Evolutionary conservation across 2,329 filamentous ascomycete genomes (phyloP).

Genomic region (Aspergillus unguis): DNA sequence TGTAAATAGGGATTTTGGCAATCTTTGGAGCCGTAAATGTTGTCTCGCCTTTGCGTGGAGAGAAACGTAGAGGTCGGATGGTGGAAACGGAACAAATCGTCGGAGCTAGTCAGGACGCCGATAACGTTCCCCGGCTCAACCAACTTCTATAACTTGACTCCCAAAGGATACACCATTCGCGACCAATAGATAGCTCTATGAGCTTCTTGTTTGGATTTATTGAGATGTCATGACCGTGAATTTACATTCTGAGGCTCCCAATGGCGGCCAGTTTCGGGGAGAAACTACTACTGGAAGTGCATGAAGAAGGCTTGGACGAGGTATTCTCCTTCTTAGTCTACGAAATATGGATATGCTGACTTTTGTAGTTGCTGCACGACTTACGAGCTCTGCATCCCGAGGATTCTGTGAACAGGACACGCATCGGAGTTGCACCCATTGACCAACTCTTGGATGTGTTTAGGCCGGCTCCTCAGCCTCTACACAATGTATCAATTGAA

Average conservation of each 20-base stretch:
- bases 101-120: conserved; percentile 2
- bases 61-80: too few species aligned
- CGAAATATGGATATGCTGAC: conserved; percentile 1
- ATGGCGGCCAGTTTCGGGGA: conserved; percentile 47
- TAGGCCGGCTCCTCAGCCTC: conserved; percentile 21
- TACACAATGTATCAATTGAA: background rate
- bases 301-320: conserved; percentile 50
- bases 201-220: background rate
- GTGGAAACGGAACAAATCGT: background rate
- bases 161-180: too few species aligned
- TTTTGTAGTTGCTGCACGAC: conserved; percentile 29
- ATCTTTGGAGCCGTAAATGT: background rate
- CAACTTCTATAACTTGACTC: background rate
- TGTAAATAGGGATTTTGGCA: background rate
- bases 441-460: conserved; percentile 45
- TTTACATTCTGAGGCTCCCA: background rate
- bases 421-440: conserved; percentile 46
- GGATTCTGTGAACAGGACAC: conserved; percentile 8
- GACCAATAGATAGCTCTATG: background rate
- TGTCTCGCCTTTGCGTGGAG: background rate
- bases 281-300: conserved; percentile 51
- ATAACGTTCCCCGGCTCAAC: background rate
- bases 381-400: conserved; percentile 26
- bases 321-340: conserved; percentile 30
- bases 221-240: background rate